Conservation (phyloP, 2,329 filamentous ascomycete genomes). For the Cercospora beticola region DNA sequence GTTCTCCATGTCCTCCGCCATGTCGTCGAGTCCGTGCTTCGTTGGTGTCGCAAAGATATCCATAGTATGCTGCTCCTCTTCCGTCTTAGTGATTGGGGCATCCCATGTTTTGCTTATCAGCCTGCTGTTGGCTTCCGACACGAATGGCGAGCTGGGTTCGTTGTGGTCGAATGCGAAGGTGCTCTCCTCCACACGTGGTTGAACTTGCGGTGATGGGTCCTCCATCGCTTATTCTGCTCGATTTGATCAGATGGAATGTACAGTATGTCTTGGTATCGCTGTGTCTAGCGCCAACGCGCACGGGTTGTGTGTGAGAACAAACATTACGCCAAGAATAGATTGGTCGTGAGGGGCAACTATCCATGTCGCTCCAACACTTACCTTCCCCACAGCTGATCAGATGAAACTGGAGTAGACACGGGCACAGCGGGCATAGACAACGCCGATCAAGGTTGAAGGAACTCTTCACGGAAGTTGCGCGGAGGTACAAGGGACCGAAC, state of each 20-base stretch:
- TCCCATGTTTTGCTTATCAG: slow-evolving; percentile 35
- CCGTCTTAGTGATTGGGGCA: slow-evolving; percentile 21
- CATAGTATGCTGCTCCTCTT: slow-evolving; percentile 23
- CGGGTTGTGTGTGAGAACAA: not conserved
- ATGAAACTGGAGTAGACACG: not conserved
- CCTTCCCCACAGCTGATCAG: not conserved
- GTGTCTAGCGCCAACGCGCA: slow-evolving; percentile 10
- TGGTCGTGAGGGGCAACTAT: not conserved
- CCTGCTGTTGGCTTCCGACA: slow-evolving; percentile 44
- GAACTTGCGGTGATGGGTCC: slow-evolving; percentile 19
- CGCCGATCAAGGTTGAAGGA: not conserved
- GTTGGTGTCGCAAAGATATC: slow-evolving; percentile 22
- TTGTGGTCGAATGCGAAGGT: slow-evolving; percentile 37
- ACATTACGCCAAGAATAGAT: not conserved
- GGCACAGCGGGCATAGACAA: not conserved
- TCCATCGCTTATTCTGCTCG: slow-evolving; percentile 22
- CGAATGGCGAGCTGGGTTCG: slow-evolving; percentile 49
- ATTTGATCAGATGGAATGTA: slow-evolving; percentile 13
- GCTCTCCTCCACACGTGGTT: slow-evolving; percentile 22
- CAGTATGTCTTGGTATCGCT: slow-evolving; percentile 9
- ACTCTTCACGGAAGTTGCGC: not conserved
- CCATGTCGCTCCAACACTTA: not conserved
- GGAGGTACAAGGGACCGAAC: not conserved
- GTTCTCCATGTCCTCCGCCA: slow-evolving; percentile 37
- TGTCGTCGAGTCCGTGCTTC: slow-evolving; percentile 10